A percentile compares a stretch with the other conserved stretches of the same genome.
These are phyloP conservation scores for Quercus rubra DNA, from an alignment of 306 rosid genomes.

Conservation along the genomic window DNA sequence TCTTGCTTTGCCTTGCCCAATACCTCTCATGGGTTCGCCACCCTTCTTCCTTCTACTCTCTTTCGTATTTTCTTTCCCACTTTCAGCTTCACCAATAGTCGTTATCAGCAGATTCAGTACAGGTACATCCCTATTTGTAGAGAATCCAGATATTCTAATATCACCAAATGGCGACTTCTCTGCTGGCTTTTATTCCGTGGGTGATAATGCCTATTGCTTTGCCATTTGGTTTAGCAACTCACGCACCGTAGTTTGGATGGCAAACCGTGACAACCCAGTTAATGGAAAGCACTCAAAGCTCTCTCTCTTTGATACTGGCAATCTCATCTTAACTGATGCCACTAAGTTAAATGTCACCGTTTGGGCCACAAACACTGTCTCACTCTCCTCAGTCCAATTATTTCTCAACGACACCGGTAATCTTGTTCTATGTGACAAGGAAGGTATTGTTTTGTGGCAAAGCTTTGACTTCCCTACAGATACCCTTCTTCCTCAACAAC, in stretches of 20 bases:
- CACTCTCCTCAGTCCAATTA: neutral
- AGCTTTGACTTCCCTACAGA: conserved; percentile 47
- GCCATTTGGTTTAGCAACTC: conserved; percentile 31
- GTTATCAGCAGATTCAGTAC: neutral
- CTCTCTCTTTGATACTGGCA: conserved; percentile 30
- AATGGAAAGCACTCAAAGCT: conserved; percentile 46
- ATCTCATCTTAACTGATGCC: conserved; percentile 35
- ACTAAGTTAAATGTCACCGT: conserved; percentile 4
- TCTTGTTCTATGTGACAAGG: conserved; percentile 26
- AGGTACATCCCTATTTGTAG: conserved; percentile 42
- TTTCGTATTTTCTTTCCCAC: too few relatives aligned
- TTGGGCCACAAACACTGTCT: conserved; percentile 32
- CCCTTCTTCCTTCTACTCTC: too few relatives aligned
- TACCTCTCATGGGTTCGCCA: too few relatives aligned
- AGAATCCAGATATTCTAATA: conserved; percentile 25
- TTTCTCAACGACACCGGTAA: conserved; percentile 32
- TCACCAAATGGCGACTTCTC: conserved; percentile 38
- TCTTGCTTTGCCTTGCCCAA: too few relatives aligned
- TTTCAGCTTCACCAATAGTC: too few relatives aligned
- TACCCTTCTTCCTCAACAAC: conserved; percentile 43
- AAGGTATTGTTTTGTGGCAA: conserved; percentile 30
- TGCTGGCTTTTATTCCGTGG: conserved; percentile 39
- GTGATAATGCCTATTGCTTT: conserved; percentile 46
- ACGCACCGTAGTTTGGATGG: conserved; percentile 39
- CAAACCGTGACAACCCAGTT: conserved; percentile 38